phyloP scores from a whole-genome alignment of 2,329 filamentous ascomycete genomes.

The Fusarium avenaceum region DNA sequence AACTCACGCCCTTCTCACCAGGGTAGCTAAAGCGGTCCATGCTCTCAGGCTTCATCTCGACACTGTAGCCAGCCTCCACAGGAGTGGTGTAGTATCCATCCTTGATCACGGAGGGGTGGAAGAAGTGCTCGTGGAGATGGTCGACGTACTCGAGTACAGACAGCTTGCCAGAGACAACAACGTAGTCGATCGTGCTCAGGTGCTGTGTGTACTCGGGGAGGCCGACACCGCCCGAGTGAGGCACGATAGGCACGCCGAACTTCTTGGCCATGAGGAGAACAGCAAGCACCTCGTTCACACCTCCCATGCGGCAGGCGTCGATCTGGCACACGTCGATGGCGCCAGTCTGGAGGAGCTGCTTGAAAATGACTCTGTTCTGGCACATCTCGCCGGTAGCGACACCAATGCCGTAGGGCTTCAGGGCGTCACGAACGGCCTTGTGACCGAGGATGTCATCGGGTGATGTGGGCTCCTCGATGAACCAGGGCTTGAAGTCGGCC shows the following conservation, averaged over 20 bases:
- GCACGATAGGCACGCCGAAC: conserved; percentile 84
- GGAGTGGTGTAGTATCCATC: conserved; percentile 92
- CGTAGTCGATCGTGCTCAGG: conserved; percentile 91
- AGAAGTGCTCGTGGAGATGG: conserved; percentile 93
- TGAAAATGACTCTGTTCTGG: conserved; percentile 94
- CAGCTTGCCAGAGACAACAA: conserved; percentile 84
- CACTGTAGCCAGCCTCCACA: conserved; percentile 85
- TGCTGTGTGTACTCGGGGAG: conserved; percentile 96
- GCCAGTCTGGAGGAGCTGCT: conserved; percentile 84
- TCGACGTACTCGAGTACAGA: conserved; percentile 92
- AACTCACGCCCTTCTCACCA: conserved; percentile 81
- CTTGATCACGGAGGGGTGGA: conserved; percentile 82
- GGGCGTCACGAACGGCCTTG: conserved; percentile 84
- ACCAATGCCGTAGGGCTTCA: conserved; percentile 80
- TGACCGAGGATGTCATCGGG: conserved; percentile 92
- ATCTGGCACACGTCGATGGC: conserved; percentile 92
- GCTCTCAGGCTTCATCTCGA: conserved; percentile 91
- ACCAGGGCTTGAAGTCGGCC: conserved; percentile 88
- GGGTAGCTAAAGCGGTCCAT: conserved; percentile 86
- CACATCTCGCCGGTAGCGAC: conserved; percentile 96
- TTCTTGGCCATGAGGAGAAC: conserved; percentile 88
- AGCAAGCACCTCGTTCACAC: conserved; percentile 93
- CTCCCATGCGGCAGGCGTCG: conserved; percentile 89
- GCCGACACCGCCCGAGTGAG: conserved; percentile 90
- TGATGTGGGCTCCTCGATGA: conserved; percentile 93